Conservation (phyloP, 768 basidiomycete species). For the Tylopilus plumbeoviolaceoides region DNA sequence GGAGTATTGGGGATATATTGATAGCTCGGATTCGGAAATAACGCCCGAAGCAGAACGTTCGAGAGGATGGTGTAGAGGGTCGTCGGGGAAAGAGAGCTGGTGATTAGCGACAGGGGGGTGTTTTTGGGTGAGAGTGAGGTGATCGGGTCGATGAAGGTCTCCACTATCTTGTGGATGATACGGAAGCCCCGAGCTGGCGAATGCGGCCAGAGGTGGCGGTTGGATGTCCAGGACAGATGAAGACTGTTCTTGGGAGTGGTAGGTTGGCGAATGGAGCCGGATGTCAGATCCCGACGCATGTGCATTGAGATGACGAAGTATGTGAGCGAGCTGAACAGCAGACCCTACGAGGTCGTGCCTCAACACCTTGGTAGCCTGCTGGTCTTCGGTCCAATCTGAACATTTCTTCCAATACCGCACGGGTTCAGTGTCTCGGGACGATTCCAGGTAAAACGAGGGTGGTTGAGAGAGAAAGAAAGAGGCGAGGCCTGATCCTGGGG, state of each 20-base stretch:
- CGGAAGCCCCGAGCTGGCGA: slow-evolving; percentile 28
- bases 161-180: slow-evolving; percentile 27
- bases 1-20: slow-evolving; percentile 16
- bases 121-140: slow-evolving; percentile 21
- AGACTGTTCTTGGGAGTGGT: slow-evolving; percentile 29
- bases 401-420: slow-evolving; percentile 57
- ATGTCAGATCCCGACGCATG: slow-evolving; percentile 32
- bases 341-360: slow-evolving; percentile 65
- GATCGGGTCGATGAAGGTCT: slow-evolving; percentile 16
- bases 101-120: slow-evolving; percentile 21
- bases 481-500: slow-evolving; percentile 55
- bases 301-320: slow-evolving; percentile 45
- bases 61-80: slow-evolving; percentile 7
- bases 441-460: slow-evolving; percentile 67
- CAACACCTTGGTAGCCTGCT: slow-evolving; percentile 60
- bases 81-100: slow-evolving; percentile 9
- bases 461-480: slow-evolving; percentile 63
- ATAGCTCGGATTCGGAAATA: slow-evolving; percentile 8
- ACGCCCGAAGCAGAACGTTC: slow-evolving; percentile 6
- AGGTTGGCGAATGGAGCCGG: slow-evolving; percentile 35
- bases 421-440: slow-evolving; percentile 29
- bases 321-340: slow-evolving; percentile 53
- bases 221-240: slow-evolving; percentile 38
- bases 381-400: slow-evolving; percentile 73
- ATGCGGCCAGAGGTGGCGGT: slow-evolving; percentile 34